Evolutionary conservation across 306 rosid genomes (phyloP).

Genomic region (Rosa lucieae): DNA sequence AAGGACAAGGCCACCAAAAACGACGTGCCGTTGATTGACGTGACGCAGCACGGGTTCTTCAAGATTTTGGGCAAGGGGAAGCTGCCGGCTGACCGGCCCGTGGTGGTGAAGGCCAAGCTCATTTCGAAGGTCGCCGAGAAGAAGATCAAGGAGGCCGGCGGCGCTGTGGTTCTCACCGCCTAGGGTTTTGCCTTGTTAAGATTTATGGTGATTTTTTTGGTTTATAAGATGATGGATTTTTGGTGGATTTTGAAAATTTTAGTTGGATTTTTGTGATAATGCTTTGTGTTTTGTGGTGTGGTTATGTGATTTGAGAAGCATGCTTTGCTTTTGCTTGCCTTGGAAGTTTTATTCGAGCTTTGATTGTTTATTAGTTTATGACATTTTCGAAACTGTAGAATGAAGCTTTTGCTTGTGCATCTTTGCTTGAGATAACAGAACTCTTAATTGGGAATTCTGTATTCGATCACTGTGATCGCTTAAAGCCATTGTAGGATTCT

Average conservation of each 20-base stretch:
- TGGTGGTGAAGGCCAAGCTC: not conserved
- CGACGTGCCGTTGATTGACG: slow-evolving; percentile 7
- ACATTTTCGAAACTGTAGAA: not conserved
- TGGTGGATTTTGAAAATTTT: not conserved
- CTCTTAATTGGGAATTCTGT: no score
- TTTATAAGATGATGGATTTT: not conserved
- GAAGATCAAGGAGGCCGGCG: slow-evolving; percentile 8
- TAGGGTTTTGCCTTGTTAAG: not conserved
- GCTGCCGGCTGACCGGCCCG: not conserved
- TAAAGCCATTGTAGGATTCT: no score
- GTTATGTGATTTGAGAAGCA: not conserved
- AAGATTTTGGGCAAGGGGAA: not conserved
- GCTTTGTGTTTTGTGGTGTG: no score
- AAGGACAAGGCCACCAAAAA: not conserved
- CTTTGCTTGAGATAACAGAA: no score
- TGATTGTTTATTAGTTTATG: no score
- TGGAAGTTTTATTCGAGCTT: no score
- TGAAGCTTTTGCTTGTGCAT: no score
- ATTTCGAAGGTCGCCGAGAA: not conserved
- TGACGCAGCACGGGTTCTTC: not conserved
- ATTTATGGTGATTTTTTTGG: not conserved
- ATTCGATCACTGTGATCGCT: no score
- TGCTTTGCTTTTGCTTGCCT: no score
- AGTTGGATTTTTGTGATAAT: no score
- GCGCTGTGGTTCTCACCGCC: slow-evolving; percentile 7